A percentile compares a stretch with the other conserved stretches of the same genome.
Conservation (phyloP, 2,329 filamentous ascomycete genomes). For the Venturia pyrina region DNA sequence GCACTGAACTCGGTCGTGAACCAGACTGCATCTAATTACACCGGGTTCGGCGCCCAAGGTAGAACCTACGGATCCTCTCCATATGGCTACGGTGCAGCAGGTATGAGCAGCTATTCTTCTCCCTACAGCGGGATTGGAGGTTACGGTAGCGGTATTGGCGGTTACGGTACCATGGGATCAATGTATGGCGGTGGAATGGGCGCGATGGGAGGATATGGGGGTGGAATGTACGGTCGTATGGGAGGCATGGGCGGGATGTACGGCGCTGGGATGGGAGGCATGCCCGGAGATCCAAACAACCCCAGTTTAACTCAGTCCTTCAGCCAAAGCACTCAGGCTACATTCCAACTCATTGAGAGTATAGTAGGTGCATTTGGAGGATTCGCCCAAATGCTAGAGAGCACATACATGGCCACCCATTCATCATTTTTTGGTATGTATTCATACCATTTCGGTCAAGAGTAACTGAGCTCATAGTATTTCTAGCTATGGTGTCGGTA, state of each 20-base stretch:
- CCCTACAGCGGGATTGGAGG: slow-evolving; percentile 39
- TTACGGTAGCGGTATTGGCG: slow-evolving; percentile 39
- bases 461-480: background rate
- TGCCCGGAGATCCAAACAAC: slow-evolving; percentile 61
- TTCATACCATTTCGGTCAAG: background rate
- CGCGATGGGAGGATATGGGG: slow-evolving; percentile 20
- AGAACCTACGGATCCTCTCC: slow-evolving; percentile 36
- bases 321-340: slow-evolving; percentile 87
- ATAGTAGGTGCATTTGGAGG: slow-evolving; percentile 94
- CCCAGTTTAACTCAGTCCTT: slow-evolving; percentile 93
- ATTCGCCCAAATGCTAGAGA: slow-evolving; percentile 98
- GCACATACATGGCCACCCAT: slow-evolving; percentile 98
- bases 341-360: slow-evolving; percentile 96
- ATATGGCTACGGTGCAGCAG: slow-evolving; percentile 24
- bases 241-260: slow-evolving; percentile 35
- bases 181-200: slow-evolving; percentile 25
- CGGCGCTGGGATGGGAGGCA: slow-evolving; percentile 38
- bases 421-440: slow-evolving; percentile 86
- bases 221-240: slow-evolving; percentile 25
- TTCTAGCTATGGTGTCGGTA: slow-evolving; percentile 81
- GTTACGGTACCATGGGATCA: slow-evolving; percentile 32
- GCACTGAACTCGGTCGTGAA: slow-evolving; percentile 72
- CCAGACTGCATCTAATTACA: slow-evolving; percentile 79
- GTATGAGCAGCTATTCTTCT: slow-evolving; percentile 28
- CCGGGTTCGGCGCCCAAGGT: slow-evolving; percentile 47